Percentiles rank a stretch among this genome's conserved stretches.
phyloP scores from a whole-genome alignment of 495 filamentous ascomycete species.

The Trichoderma virens region DNA sequence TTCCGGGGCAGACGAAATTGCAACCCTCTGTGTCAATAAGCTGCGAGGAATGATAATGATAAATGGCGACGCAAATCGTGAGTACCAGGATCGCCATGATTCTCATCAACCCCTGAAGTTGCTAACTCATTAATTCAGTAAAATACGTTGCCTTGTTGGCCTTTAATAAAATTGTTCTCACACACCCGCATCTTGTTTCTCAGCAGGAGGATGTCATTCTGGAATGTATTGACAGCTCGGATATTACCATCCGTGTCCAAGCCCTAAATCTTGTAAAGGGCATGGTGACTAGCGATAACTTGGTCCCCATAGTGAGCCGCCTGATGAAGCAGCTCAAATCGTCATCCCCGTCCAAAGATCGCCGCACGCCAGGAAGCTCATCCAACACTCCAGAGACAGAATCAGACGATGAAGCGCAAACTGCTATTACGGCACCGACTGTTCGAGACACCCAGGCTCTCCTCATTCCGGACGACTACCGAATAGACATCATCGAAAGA shows the following conservation, averaged over 20 bases:
- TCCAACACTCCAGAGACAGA: constrained; percentile 40
- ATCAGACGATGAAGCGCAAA: constrained; percentile 52
- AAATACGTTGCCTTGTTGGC: constrained; percentile 96
- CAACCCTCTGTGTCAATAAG: constrained; percentile 86
- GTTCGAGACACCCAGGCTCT: constrained; percentile 29
- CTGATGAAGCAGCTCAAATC: constrained; percentile 73
- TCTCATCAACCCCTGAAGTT: not conserved
- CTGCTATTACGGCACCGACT: constrained; percentile 27
- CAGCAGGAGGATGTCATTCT: constrained; percentile 93
- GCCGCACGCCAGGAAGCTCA: constrained; percentile 22
- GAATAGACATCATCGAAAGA: constrained; percentile 63
- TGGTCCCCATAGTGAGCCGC: constrained; percentile 75
- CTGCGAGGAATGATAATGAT: constrained; percentile 87
- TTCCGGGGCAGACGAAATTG: constrained; percentile 82
- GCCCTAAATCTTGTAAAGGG: constrained; percentile 84
- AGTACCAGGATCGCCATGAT: constrained; percentile 22
- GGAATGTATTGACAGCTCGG: constrained; percentile 87
- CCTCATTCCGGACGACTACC: constrained; percentile 73
- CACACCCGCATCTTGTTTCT: constrained; percentile 79
- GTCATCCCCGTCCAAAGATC: constrained; percentile 30
- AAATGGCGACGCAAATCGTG: constrained; percentile 86
- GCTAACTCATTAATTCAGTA: constrained; percentile 43
- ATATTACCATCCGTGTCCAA: constrained; percentile 92
- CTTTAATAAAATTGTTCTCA: constrained; percentile 85
- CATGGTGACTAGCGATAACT: constrained; percentile 81